phyloP scores from a whole-genome alignment of 1,284 basidiomycete genomes.

The Wolfiporia cocos region DNA sequence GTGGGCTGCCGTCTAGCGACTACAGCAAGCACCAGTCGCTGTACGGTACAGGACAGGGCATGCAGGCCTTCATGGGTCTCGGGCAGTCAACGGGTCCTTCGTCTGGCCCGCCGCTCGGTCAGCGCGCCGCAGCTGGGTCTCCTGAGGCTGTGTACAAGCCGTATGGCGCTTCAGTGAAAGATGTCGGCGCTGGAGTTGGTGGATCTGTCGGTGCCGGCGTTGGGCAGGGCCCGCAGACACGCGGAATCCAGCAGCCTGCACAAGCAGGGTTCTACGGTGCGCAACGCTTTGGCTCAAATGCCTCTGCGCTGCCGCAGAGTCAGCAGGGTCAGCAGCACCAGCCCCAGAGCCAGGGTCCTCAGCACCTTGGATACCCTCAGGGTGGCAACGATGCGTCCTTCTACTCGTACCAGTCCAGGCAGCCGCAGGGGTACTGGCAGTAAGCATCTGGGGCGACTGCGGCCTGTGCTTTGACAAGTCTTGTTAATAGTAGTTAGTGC shows the following conservation, averaged over 20 bases:
- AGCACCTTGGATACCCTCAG: slow-evolving; percentile 64
- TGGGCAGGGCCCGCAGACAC: slow-evolving; percentile 41
- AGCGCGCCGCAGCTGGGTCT: slow-evolving; percentile 44
- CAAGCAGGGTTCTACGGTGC: slow-evolving; percentile 57
- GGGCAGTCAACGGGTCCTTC: slow-evolving; percentile 41
- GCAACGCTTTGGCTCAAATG: slow-evolving; percentile 50
- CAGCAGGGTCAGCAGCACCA: slow-evolving; percentile 38
- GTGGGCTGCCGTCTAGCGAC: slow-evolving; percentile 43
- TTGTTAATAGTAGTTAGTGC: neutral
- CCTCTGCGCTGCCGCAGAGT: slow-evolving; percentile 35
- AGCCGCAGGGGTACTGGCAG: slow-evolving; percentile 71
- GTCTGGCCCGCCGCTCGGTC: slow-evolving; percentile 39
- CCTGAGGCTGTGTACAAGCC: slow-evolving; percentile 72
- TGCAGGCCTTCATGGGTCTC: slow-evolving; percentile 68
- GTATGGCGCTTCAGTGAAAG: slow-evolving; percentile 58
- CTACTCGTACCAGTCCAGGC: slow-evolving; percentile 61
- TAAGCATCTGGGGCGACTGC: slow-evolving; percentile 22
- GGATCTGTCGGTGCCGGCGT: slow-evolving; percentile 32
- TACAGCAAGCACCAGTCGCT: slow-evolving; percentile 56
- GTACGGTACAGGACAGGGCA: slow-evolving; percentile 51
- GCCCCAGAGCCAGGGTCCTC: slow-evolving; percentile 44
- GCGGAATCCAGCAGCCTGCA: slow-evolving; percentile 39
- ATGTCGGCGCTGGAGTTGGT: slow-evolving; percentile 44
- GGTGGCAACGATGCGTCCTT: slow-evolving; percentile 52
- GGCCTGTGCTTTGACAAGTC: slow-evolving; percentile 1